phyloP scores from a whole-genome alignment of 768 basidiomycete species.

The Ramaria sp. region DNA sequence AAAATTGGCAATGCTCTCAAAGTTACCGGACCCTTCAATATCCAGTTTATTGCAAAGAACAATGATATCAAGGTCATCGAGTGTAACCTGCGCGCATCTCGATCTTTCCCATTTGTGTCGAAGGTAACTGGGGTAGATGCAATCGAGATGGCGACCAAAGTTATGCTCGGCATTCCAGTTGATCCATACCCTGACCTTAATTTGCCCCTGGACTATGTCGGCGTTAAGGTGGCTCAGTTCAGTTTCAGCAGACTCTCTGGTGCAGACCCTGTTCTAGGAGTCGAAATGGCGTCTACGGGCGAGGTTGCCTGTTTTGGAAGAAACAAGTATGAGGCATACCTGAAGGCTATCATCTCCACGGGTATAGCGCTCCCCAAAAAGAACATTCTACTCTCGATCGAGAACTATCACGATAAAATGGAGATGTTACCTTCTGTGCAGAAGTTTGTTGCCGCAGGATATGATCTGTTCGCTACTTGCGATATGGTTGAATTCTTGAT shows the following conservation, averaged over 20 bases:
- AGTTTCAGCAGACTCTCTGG: constrained; percentile 94
- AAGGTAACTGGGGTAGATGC: constrained; percentile 98
- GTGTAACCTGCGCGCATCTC: constrained; percentile 94
- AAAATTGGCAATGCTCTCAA: constrained; percentile 98
- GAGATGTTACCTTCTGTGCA: constrained; percentile 93
- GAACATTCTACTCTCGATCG: constrained; percentile 94
- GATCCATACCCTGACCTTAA: constrained; percentile 84
- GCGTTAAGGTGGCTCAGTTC: constrained; percentile 99
- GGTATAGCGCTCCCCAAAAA: constrained; percentile 93
- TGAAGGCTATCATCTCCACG: constrained; percentile 94
- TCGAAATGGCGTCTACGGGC: constrained; percentile 99
- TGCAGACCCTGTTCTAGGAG: constrained; percentile 98
- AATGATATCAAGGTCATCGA: constrained; percentile 99
- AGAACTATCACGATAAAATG: constrained; percentile 94
- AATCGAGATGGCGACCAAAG: constrained; percentile 98
- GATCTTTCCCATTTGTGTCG: constrained; percentile 98
- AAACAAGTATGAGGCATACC: constrained; percentile 96
- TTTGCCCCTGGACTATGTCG: constrained; percentile 88
- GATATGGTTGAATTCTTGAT: constrained; percentile 97
- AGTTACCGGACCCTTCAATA: constrained; percentile 98
- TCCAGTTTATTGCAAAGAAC: constrained; percentile 99
- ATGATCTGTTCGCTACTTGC: constrained; percentile 92
- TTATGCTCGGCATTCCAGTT: constrained; percentile 87
- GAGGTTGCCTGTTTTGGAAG: constrained; percentile 98
- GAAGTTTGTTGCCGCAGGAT: constrained; percentile 87